These are phyloP conservation scores for Metarhizium brunneum DNA, from an alignment of 2,329 filamentous ascomycete genomes.

Conservation along the genomic window DNA sequence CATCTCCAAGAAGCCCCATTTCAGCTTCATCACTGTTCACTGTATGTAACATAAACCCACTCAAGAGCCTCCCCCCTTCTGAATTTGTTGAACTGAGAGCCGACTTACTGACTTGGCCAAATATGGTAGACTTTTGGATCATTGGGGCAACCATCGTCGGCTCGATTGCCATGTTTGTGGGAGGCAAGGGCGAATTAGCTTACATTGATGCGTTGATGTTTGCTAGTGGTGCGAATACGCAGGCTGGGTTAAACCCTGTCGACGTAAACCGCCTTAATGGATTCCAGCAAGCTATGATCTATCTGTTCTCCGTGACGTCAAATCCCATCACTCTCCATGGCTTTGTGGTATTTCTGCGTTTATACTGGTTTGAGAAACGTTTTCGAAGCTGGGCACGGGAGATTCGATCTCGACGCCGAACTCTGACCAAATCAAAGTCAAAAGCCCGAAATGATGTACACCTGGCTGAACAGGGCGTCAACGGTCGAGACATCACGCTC, in stretches of 20 bases:
- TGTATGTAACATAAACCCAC: slow-evolving; percentile 43
- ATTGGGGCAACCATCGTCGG: slow-evolving; percentile 62
- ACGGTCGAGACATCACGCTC: slow-evolving; percentile 56
- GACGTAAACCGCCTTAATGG: slow-evolving; percentile 59
- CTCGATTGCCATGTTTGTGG: slow-evolving; percentile 67
- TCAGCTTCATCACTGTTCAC: slow-evolving; percentile 76
- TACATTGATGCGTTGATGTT: slow-evolving; percentile 92
- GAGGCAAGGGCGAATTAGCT: slow-evolving; percentile 44
- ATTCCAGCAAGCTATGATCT: slow-evolving; percentile 67
- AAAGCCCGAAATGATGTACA: slow-evolving; percentile 32
- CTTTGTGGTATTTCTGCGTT: slow-evolving; percentile 79
- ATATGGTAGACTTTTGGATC: slow-evolving; percentile 63
- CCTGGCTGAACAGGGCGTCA: slow-evolving; percentile 53
- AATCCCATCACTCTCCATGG: slow-evolving; percentile 81
- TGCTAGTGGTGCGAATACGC: slow-evolving; percentile 75
- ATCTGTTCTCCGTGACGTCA: slow-evolving; percentile 60
- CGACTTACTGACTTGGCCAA: neutral
- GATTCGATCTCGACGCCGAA: slow-evolving; percentile 56
- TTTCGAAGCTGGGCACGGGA: slow-evolving; percentile 79
- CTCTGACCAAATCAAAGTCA: slow-evolving; percentile 52
- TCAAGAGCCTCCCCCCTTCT: neutral
- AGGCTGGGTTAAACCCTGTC: slow-evolving; percentile 83
- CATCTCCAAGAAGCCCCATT: slow-evolving; percentile 51
- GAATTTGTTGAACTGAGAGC: neutral
- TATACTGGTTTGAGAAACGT: slow-evolving; percentile 97